Evolutionary conservation across 2,329 filamentous ascomycete species (phyloP).

Genomic region (Hypoxylon sp.): DNA sequence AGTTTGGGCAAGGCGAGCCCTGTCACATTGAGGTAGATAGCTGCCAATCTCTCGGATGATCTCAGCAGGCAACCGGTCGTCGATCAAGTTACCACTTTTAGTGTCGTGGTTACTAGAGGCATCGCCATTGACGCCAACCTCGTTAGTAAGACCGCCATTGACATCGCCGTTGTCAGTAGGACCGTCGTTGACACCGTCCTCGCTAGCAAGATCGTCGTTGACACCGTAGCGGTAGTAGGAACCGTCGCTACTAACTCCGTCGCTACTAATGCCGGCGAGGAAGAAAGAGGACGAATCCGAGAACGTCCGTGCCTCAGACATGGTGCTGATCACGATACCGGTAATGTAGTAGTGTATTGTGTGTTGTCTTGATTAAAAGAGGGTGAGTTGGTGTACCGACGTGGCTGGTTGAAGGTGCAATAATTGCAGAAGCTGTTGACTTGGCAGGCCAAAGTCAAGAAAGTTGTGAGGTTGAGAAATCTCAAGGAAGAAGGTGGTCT

Average conservation of each 20-base stretch:
- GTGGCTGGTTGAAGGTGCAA: not conserved
- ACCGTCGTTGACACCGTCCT: not conserved
- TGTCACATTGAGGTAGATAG: slow-evolving; percentile 18
- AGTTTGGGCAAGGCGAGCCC: slow-evolving; percentile 9
- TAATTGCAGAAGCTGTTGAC: not conserved
- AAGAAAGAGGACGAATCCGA: too few relatives aligned
- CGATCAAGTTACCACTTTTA: not conserved
- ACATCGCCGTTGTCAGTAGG: too few relatives aligned
- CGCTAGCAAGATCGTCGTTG: too few relatives aligned
- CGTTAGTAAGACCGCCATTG: too few relatives aligned
- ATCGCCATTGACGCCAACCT: too few relatives aligned
- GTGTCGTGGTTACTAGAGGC: not conserved
- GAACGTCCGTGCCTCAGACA: too few relatives aligned
- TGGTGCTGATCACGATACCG: too few relatives aligned
- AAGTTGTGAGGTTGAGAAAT: not conserved
- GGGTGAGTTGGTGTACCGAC: not conserved
- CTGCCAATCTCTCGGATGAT: not conserved
- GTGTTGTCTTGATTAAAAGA: not conserved
- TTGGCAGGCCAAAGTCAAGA: not conserved
- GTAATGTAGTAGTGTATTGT: not conserved
- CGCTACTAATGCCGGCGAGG: not conserved
- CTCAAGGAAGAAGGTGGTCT: not conserved
- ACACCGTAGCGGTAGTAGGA: not conserved
- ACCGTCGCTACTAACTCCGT: not conserved
- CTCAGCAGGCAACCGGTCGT: slow-evolving; percentile 11